Evolutionary conservation across 345 rosid species (phyloP).

Genomic region (Aurinia saxatilis): DNA sequence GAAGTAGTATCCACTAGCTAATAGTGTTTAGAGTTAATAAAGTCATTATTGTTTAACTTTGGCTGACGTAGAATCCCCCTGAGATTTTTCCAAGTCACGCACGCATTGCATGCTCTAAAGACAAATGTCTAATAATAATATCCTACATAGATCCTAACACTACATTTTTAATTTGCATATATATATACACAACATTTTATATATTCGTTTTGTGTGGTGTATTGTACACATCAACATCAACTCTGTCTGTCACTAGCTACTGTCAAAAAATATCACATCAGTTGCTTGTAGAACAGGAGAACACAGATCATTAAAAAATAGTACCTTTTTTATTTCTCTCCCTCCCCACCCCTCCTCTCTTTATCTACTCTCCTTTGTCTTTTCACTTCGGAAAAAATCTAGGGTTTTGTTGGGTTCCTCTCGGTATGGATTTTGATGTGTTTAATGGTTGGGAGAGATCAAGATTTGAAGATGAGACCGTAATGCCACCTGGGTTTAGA

Average conservation of each 20-base stretch:
- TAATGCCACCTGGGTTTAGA: slow-evolving; percentile 85
- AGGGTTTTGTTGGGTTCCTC: slow-evolving; percentile 3
- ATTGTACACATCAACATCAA: slow-evolving; percentile 34
- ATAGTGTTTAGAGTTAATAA: background rate
- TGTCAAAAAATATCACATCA: slow-evolving; percentile 30
- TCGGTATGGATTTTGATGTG: slow-evolving; percentile 42
- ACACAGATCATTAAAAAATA: slow-evolving; percentile 27
- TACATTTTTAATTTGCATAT: background rate
- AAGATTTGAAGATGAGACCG: slow-evolving; percentile 27
- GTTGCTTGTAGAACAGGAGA: slow-evolving; percentile 32
- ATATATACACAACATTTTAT: background rate
- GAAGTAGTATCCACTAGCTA: slow-evolving; percentile 13
- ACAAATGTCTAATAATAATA: slow-evolving; percentile 5
- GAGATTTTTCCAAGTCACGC: slow-evolving; percentile 17
- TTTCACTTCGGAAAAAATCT: background rate
- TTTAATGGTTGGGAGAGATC: slow-evolving; percentile 33
- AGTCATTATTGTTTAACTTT: background rate
- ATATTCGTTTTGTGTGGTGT: slow-evolving; percentile 34
- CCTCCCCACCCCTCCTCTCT: background rate
- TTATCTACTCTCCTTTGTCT: no score
- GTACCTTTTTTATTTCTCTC: background rate
- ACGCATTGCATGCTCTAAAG: slow-evolving; percentile 23
- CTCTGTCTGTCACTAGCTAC: slow-evolving; percentile 30
- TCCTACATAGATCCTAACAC: background rate
- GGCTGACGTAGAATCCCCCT: slow-evolving; percentile 27